Evolutionary conservation across 2,329 filamentous ascomycete genomes (phyloP).

Genomic region (Coleophoma crateriformis): DNA sequence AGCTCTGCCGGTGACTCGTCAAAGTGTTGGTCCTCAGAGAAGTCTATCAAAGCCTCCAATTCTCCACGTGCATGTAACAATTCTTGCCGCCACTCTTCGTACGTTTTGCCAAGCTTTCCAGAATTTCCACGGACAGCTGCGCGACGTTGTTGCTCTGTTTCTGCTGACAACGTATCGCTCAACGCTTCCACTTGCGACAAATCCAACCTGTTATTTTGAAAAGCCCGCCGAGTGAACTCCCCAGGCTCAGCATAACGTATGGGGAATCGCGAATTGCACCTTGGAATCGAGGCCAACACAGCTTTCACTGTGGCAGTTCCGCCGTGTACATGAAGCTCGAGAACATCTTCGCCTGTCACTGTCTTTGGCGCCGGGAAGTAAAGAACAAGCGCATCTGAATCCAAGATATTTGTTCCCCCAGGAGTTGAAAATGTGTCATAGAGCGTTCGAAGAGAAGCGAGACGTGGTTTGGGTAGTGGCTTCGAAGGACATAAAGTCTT

Average conservation of each 20-base stretch:
- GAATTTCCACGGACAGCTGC: conserved; percentile 76
- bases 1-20: conserved; percentile 77
- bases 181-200: conserved; percentile 75
- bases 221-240: conserved; percentile 91
- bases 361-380: conserved; percentile 78
- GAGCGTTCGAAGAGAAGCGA: conserved; percentile 70
- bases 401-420: conserved; percentile 33
- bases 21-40: conserved; percentile 95
- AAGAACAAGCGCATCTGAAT: conserved; percentile 74
- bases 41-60: conserved; percentile 93
- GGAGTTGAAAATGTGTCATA: conserved; percentile 48
- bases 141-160: conserved; percentile 90
- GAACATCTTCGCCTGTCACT: conserved; percentile 85
- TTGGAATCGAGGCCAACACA: conserved; percentile 71
- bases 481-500: conserved; percentile 52
- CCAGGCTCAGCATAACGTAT: conserved; percentile 91
- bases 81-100: conserved; percentile 75
- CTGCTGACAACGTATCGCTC: conserved; percentile 56
- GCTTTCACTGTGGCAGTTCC: conserved; percentile 84
- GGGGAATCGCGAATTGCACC: conserved; percentile 28
- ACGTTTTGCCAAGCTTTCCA: conserved; percentile 64
- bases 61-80: conserved; percentile 81
- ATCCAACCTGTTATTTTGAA: conserved; percentile 79
- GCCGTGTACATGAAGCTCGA: conserved; percentile 94
- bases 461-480: conserved; percentile 49